Percentiles rank a stretch among this genome's conserved stretches.
Conservation (phyloP, 2,329 filamentous ascomycete species). For the Verticillium zaregamsianum region DNA sequence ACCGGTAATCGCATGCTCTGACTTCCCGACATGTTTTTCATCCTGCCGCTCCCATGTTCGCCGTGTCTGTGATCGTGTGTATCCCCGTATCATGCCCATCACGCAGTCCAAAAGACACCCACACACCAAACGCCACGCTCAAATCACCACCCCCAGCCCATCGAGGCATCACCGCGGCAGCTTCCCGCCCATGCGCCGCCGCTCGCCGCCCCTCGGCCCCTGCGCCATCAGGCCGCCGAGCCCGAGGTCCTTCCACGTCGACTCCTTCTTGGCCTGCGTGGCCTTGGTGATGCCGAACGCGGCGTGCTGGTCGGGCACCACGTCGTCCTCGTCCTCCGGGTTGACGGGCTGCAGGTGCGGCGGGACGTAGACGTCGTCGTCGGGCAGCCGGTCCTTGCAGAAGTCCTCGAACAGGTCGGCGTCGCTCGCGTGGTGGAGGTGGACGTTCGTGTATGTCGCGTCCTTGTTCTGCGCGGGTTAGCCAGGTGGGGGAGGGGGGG, state of each 20-base stretch:
- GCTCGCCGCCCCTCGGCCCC: conserved; percentile 38
- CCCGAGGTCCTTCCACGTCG: conserved; percentile 75
- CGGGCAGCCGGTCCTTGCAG: conserved; percentile 65
- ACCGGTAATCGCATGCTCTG: no score
- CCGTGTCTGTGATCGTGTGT: not conserved
- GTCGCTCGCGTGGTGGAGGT: conserved; percentile 67
- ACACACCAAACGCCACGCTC: not conserved
- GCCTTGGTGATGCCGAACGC: conserved; percentile 82
- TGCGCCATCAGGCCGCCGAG: conserved; percentile 66
- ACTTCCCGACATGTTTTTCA: no score
- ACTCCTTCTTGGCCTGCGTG: conserved; percentile 66
- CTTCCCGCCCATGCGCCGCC: conserved; percentile 16
- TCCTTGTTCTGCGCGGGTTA: conserved; percentile 59
- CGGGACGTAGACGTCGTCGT: conserved; percentile 79
- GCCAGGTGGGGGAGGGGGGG: not conserved
- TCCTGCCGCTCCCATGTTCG: no score
- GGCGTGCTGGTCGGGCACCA: conserved; percentile 83
- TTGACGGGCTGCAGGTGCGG: conserved; percentile 77
- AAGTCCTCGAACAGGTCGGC: conserved; percentile 76
- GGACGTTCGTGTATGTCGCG: conserved; percentile 69
- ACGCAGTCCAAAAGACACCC: not conserved
- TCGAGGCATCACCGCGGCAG: conserved; percentile 6
- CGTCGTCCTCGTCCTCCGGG: conserved; percentile 83
- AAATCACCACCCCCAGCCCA: conserved; percentile 1
- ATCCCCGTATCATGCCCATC: not conserved